Evolutionary conservation across 768 basidiomycete species (phyloP).

Genomic region (Termitomyces titanicus): DNA sequence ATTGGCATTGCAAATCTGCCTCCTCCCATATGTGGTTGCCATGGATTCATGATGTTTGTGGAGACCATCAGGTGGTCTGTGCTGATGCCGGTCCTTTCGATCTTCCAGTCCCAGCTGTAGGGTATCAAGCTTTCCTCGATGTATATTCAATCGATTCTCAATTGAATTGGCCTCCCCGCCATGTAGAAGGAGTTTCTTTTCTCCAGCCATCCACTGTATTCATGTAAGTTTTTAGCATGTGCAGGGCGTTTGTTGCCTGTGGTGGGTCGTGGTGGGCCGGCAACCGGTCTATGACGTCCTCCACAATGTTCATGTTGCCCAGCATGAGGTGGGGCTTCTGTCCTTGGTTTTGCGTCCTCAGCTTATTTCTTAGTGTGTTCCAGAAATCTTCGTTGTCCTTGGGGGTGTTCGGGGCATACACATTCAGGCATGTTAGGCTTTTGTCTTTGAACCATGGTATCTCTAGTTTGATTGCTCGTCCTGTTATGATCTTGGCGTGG

Average conservation of each 20-base stretch:
- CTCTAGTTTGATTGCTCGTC: not conserved
- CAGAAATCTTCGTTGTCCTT: not conserved
- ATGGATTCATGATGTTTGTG: conserved; percentile 11
- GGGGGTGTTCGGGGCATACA: not conserved
- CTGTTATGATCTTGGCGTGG: conserved; percentile 19
- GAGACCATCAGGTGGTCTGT: conserved; percentile 10
- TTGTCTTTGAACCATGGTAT: conserved; percentile 15
- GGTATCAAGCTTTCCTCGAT: not conserved
- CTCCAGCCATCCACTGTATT: conserved; percentile 3
- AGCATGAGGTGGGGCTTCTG: conserved; percentile 26
- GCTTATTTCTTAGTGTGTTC: not conserved
- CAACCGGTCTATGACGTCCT: conserved; percentile 32
- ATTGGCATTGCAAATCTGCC: not conserved
- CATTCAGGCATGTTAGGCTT: not conserved
- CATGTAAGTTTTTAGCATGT: conserved; percentile 1
- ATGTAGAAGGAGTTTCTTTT: not conserved
- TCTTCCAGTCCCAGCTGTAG: conserved; percentile 8
- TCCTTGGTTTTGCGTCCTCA: not conserved
- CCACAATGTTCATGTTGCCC: conserved; percentile 39
- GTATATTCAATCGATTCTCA: conserved; percentile 11
- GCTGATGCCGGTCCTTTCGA: not conserved
- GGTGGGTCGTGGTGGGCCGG: conserved; percentile 16
- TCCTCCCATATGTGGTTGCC: too few relatives aligned
- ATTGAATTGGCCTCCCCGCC: not conserved
- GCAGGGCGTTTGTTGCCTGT: not conserved